A percentile compares a stretch with the other conserved stretches of the same genome.
Conservation (phyloP, 2,329 filamentous ascomycete genomes). For the Lecanicillium sp. region DNA sequence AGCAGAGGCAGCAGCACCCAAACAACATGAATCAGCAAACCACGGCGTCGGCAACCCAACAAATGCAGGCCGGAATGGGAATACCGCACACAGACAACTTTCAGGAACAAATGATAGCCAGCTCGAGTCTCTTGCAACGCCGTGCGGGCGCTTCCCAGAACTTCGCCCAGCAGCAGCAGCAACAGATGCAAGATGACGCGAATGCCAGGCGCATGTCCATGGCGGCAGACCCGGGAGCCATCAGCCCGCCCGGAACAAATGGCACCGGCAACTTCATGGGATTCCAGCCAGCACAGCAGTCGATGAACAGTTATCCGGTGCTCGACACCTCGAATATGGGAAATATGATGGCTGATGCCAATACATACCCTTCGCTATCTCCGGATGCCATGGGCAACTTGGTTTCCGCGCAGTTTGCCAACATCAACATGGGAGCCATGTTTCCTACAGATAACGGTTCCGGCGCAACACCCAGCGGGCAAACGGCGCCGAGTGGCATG, state of each 20-base stretch:
- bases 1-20: constrained; percentile 5
- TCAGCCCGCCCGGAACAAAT: neutral
- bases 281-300: constrained; percentile 3
- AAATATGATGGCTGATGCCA: constrained; percentile 5
- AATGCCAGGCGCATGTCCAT: constrained; percentile 8
- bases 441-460: constrained; percentile 1
- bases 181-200: constrained; percentile 1
- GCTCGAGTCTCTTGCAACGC: constrained; percentile 3
- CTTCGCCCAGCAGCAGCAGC: constrained; percentile 1
- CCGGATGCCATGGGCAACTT: constrained; percentile 10
- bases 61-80: neutral
- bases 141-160: constrained; percentile 7
- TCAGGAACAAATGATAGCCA: constrained; percentile 6
- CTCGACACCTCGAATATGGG: constrained; percentile 8
- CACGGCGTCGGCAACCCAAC: constrained; percentile 1
- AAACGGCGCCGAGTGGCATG: neutral
- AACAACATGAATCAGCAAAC: neutral
- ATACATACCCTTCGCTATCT: constrained; percentile 2
- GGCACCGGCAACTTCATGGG: constrained; percentile 1
- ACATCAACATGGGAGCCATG: constrained; percentile 11
- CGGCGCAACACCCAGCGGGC: neutral
- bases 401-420: constrained; percentile 11
- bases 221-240: constrained; percentile 1
- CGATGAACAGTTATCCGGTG: constrained; percentile 6
- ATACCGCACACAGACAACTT: constrained; percentile 2